These are phyloP conservation scores for Amniculicola lignicola DNA, from an alignment of 495 filamentous ascomycete genomes.

Conservation along the genomic window DNA sequence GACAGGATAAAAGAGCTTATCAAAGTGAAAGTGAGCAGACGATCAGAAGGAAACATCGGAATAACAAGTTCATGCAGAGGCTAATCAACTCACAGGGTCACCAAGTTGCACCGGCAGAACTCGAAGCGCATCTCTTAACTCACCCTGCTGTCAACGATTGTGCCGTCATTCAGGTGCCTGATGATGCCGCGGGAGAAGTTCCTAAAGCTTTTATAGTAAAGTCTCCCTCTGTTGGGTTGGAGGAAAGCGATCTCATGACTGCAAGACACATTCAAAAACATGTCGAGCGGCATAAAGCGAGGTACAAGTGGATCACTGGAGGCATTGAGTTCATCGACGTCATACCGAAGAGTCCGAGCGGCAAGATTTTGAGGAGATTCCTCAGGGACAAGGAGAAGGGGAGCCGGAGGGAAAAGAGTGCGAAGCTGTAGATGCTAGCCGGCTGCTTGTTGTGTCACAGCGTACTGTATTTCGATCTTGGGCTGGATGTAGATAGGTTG, in stretches of 20 bases:
- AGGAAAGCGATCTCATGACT: constrained; percentile 58
- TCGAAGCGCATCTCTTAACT: constrained; percentile 82
- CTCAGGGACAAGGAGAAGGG: constrained; percentile 78
- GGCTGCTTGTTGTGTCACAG: neutral
- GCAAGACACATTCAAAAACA: constrained; percentile 66
- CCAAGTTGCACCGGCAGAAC: constrained; percentile 89
- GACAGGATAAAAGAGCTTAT: constrained; percentile 93
- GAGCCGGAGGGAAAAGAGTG: constrained; percentile 53
- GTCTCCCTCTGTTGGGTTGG: constrained; percentile 54
- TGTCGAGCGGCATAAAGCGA: constrained; percentile 78
- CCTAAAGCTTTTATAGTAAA: constrained; percentile 89
- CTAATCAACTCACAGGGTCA: constrained; percentile 55
- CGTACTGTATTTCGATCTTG: neutral
- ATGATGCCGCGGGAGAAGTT: constrained; percentile 72
- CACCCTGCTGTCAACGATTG: constrained; percentile 79
- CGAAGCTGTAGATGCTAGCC: constrained; percentile 23
- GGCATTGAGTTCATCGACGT: constrained; percentile 72
- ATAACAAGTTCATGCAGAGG: neutral
- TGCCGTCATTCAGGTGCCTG: constrained; percentile 76
- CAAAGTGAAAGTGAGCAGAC: constrained; percentile 73
- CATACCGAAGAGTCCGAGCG: constrained; percentile 87
- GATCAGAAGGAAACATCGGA: neutral
- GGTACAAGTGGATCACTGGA: constrained; percentile 86
- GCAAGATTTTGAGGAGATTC: constrained; percentile 83
- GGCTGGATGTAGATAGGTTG: neutral